Evolutionary conservation across 2,329 filamentous ascomycete species (phyloP), one percentile per base, ranked within the genome.

Genomic region (Sporothrix brasiliensis): DNA sequence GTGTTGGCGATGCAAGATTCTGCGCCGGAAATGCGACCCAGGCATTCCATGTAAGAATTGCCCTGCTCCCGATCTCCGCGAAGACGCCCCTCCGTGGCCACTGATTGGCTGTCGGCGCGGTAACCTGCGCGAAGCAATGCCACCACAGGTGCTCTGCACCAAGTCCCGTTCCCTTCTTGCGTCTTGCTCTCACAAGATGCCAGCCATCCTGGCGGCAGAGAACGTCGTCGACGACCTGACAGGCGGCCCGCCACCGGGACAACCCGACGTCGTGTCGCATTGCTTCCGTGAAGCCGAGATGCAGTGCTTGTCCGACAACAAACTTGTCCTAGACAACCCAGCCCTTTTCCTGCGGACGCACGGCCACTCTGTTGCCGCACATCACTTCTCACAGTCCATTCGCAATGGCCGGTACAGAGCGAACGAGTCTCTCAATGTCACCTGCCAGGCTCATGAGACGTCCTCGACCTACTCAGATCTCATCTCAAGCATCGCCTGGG

Each of bases 1-100:
- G 4, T 78, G 77, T 56, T 78, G 77, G 77, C 73, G 77, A 21
- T 78, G 77, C 72, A 77, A 77, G 67, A 77, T 77, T 1, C 73
- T 78, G 3, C 73, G 76, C 2, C 75, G 77, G 0, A 69, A 77
- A 73, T 78, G 77, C 54, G 76, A 77, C 34, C 75, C 76, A 0
- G 76, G 74, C 3, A 73, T 69, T 27, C 74, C 76, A 2, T 78
- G 77, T 69, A 72, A 76, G 41, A 77, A 75, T 60, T 78, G 77
- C n/a, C 75, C 76, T 1, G 76, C 76, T 11, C 76, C 76, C 0
- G 74, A 77, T 54, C 73, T 77, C 4, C 74, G 77, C 0, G 76
- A 78, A 30, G 77, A 78, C 34, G 76, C 76, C 1, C 76, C 77
- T 10, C 74, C 77, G 0, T 78, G 77, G 77, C 77, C 76, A 4